A percentile compares a stretch with the other conserved stretches of the same genome.
Conservation (phyloP, 2,329 filamentous ascomycete species). For the Cercospora zeina region DNA sequence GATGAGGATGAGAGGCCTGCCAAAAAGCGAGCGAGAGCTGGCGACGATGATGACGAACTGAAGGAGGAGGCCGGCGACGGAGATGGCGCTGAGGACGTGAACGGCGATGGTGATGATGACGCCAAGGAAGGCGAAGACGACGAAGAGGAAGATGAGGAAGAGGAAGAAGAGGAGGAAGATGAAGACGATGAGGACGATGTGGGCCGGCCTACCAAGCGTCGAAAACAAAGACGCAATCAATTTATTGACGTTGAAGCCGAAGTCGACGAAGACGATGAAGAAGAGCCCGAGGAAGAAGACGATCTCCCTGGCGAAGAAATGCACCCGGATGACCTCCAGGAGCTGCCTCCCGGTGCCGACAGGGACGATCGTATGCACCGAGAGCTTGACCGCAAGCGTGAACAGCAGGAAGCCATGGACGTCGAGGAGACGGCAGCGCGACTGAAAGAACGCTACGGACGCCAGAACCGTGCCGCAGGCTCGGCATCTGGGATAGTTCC, state of each 20-base stretch:
- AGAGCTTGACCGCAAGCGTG: slow-evolving; percentile 88
- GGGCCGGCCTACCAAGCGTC: slow-evolving; percentile 62
- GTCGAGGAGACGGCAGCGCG: slow-evolving; percentile 90
- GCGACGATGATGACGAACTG: slow-evolving; percentile 51
- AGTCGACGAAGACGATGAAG: slow-evolving; percentile 90
- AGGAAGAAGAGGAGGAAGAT: slow-evolving; percentile 51
- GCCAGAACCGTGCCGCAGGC: slow-evolving; percentile 64
- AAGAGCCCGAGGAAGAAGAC: slow-evolving; percentile 83
- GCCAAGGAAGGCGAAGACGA: slow-evolving; percentile 57
- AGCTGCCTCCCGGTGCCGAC: slow-evolving; percentile 69
- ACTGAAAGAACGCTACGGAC: slow-evolving; percentile 83
- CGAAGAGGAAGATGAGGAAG: slow-evolving; percentile 57
- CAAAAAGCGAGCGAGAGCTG: slow-evolving; percentile 30
- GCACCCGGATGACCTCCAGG: slow-evolving; percentile 84
- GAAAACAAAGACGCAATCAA: slow-evolving; percentile 70
- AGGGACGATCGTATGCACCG: slow-evolving; percentile 90
- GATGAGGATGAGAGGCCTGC: slow-evolving; percentile 37
- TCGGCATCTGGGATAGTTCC: slow-evolving; percentile 76
- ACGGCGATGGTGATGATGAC: slow-evolving; percentile 23
- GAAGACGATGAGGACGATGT: slow-evolving; percentile 37
- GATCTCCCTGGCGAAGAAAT: slow-evolving; percentile 82
- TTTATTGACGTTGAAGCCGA: slow-evolving; percentile 99
- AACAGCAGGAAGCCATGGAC: slow-evolving; percentile 83
- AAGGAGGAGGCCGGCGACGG: slow-evolving; percentile 53
- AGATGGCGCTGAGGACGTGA: slow-evolving; percentile 49